Conservation (phyloP, 2,329 filamentous ascomycete species). For the Nemania serpens region DNA sequence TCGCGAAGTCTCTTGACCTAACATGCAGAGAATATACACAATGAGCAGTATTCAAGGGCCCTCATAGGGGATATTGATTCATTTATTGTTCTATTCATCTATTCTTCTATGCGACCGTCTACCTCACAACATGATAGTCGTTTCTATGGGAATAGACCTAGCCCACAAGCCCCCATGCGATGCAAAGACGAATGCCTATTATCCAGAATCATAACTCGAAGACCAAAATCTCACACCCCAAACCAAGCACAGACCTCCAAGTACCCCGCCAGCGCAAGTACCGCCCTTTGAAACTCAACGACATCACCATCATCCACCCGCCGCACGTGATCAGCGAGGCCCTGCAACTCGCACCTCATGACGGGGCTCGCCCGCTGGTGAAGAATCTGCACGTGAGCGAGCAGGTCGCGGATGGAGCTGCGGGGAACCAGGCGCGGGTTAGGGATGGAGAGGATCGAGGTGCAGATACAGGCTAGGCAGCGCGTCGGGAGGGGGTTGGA, state of each 20-base stretch:
- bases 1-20: too few species aligned
- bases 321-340: neutral
- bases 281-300: neutral
- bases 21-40: too few species aligned
- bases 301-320: neutral
- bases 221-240: neutral
- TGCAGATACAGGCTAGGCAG: conserved; percentile 25
- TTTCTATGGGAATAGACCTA: too few species aligned
- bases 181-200: too few species aligned
- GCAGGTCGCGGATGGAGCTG: neutral
- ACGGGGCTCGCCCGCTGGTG: neutral
- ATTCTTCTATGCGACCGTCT: too few species aligned
- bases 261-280: conserved; percentile 3
- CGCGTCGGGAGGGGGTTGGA: conserved; percentile 12
- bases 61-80: too few species aligned
- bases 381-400: neutral
- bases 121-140: too few species aligned
- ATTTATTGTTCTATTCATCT: too few species aligned
- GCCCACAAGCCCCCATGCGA: too few species aligned
- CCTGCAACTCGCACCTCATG: neutral
- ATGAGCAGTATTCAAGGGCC: too few species aligned
- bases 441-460: conserved; percentile 2
- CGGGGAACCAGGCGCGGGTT: neutral
- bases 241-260: neutral
- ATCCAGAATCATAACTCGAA: too few species aligned